Percentiles rank a stretch among this genome's conserved stretches.
Conservation (phyloP, 345 rosid genomes). For the Hibiscus syriacus region DNA sequence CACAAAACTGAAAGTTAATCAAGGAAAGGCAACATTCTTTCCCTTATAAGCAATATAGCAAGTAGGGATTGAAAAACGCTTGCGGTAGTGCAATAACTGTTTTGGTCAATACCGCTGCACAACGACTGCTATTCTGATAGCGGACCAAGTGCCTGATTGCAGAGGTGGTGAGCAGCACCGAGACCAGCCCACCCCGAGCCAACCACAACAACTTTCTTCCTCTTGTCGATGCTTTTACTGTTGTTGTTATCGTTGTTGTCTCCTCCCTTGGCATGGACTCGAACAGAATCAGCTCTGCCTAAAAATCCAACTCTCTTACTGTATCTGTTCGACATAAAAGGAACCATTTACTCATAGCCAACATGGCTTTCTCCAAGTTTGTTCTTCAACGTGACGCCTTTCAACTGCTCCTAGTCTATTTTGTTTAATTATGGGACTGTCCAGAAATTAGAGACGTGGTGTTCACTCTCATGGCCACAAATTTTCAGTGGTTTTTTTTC, state of each 20-base stretch:
- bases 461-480: not conserved
- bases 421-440: not conserved
- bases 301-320: not conserved
- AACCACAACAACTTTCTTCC: constrained; percentile 39
- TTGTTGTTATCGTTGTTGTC: not conserved
- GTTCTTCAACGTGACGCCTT: not conserved
- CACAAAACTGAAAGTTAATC: not conserved
- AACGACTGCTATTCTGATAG: no score
- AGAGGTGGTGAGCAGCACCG: constrained; percentile 58
- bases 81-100: no score
- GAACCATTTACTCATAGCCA: constrained; percentile 20
- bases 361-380: constrained; percentile 15
- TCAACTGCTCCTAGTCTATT: not conserved
- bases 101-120: no score
- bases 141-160: no score
- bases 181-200: constrained; percentile 71
- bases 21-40: not conserved
- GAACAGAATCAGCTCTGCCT: constrained; percentile 14
- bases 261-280: constrained; percentile 16
- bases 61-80: no score
- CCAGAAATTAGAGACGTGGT: not conserved
- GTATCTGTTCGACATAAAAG: not conserved
- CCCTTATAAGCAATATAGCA: not conserved
- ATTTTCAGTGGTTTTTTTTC: not conserved
- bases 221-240: constrained; percentile 6